phyloP scores from a whole-genome alignment of 2,329 filamentous ascomycete species.

The Colletotrichum liriopes region DNA sequence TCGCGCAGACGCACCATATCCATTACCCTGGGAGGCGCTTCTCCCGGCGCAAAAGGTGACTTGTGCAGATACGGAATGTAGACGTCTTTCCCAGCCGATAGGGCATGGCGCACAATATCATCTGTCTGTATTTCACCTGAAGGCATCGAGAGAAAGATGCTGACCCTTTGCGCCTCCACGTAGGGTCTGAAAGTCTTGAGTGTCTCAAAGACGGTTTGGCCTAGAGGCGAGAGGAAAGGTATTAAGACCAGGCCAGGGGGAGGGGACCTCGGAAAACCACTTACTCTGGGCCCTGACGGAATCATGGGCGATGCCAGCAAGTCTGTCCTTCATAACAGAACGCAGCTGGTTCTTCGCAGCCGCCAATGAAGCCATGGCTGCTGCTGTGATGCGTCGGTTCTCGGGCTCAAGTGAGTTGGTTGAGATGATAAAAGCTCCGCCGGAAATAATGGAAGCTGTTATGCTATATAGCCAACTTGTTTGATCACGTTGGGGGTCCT shows the following conservation, averaged over 20 bases:
- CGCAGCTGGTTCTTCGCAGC: conserved; percentile 85
- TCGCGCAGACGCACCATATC: conserved; percentile 90
- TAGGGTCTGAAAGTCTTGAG: conserved; percentile 82
- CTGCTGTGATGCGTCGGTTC: not conserved
- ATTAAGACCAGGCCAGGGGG: conserved; percentile 4
- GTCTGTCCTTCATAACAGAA: conserved; percentile 75
- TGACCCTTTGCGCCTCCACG: conserved; percentile 80
- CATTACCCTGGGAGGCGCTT: conserved; percentile 81
- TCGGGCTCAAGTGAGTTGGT: not conserved
- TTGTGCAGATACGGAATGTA: conserved; percentile 92
- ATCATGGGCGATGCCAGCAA: conserved; percentile 74
- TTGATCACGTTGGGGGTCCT: not conserved
- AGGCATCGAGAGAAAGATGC: conserved; percentile 95
- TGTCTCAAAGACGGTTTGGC: conserved; percentile 74
- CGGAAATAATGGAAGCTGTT: not conserved
- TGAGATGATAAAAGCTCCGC: not conserved
- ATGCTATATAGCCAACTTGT: not conserved
- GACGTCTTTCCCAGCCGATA: conserved; percentile 84
- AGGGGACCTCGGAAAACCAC: conserved; percentile 47
- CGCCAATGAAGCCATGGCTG: conserved; percentile 70
- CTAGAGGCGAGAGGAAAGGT: conserved; percentile 59
- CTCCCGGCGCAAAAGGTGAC: conserved; percentile 60
- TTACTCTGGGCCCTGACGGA: conserved; percentile 80
- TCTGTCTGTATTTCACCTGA: conserved; percentile 88
- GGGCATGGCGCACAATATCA: conserved; percentile 84